These are phyloP conservation scores for Niebla homalea DNA, from an alignment of 495 filamentous ascomycete genomes.

Conservation along the genomic window DNA sequence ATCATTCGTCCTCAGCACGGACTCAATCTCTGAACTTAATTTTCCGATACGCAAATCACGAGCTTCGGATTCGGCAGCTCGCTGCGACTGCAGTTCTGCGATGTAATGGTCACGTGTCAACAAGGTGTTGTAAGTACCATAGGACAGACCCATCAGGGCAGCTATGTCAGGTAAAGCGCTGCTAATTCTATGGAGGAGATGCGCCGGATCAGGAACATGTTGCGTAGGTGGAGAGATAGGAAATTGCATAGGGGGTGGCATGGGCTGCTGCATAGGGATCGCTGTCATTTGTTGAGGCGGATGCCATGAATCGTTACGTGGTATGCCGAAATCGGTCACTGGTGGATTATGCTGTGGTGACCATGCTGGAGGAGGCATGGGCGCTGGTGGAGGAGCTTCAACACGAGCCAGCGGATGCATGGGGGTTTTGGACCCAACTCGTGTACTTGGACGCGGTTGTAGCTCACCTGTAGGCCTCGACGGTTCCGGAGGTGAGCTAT, in stretches of 20 bases:
- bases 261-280: not conserved
- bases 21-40: constrained; percentile 35
- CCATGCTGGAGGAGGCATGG: no score
- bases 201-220: constrained; percentile 2
- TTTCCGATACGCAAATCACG: constrained; percentile 43
- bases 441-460: no score
- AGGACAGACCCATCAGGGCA: constrained; percentile 33
- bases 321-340: no score
- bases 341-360: no score
- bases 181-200: constrained; percentile 30
- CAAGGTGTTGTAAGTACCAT: constrained; percentile 31
- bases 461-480: no score
- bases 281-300: not conserved
- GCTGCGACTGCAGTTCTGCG: constrained; percentile 33
- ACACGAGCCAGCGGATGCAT: no score
- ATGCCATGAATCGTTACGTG: no score
- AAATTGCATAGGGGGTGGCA: not conserved
- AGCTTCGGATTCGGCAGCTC: constrained; percentile 34
- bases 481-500: no score
- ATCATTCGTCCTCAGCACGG: constrained; percentile 29
- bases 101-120: constrained; percentile 32
- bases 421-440: no score
- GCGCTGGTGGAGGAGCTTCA: no score
- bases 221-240: not conserved
- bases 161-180: constrained; percentile 38